Conservation (phyloP, 1,284 basidiomycete genomes). For the Puccinia coronata region DNA sequence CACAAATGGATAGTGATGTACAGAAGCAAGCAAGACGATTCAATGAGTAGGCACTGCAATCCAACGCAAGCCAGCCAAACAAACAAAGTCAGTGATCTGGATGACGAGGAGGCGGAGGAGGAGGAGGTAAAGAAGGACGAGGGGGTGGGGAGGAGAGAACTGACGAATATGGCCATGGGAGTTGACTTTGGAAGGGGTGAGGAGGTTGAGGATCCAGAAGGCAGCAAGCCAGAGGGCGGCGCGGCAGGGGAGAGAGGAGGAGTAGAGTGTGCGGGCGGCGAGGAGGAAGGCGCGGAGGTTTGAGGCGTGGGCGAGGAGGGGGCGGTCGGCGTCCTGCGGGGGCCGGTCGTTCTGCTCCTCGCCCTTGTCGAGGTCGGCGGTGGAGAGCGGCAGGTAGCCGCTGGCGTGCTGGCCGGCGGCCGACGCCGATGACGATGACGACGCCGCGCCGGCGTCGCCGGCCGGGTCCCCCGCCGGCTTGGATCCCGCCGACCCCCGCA, state of each 20-base stretch:
- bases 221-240: not conserved
- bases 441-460: not conserved
- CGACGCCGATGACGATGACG: too few species aligned
- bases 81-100: too few species aligned
- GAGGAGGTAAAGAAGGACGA: not conserved
- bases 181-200: conserved; percentile 26
- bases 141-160: not conserved
- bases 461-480: not conserved
- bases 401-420: not conserved
- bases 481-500: not conserved
- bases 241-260: not conserved
- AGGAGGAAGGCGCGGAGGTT: too few species aligned
- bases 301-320: not conserved
- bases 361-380: conserved; percentile 1
- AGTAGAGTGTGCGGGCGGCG: too few species aligned
- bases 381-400: conserved; percentile 23
- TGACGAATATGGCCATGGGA: conserved; percentile 43
- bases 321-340: not conserved
- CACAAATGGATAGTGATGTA: too few species aligned
- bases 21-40: too few species aligned
- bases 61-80: too few species aligned
- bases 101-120: too few species aligned
- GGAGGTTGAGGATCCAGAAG: conserved; percentile 45
- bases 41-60: conserved; percentile 26
- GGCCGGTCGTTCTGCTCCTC: not conserved